Evolutionary conservation across 2,329 filamentous ascomycete genomes (phyloP).

Genomic region (Penicillium digitatum): DNA sequence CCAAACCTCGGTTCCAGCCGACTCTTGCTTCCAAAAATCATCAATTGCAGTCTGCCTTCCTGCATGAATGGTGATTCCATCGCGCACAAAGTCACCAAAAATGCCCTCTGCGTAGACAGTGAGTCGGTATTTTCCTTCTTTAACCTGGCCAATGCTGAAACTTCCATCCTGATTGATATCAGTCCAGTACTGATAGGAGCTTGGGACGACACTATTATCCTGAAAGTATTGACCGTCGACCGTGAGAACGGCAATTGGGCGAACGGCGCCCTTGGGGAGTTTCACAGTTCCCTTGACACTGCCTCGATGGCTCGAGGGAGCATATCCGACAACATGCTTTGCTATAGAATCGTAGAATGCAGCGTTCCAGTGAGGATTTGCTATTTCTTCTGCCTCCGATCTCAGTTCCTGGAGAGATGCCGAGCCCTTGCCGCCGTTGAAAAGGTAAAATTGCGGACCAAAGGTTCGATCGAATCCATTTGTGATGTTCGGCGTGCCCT

Average conservation of each 20-base stretch:
- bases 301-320: slow-evolving; percentile 51
- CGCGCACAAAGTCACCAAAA: slow-evolving; percentile 58
- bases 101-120: slow-evolving; percentile 61
- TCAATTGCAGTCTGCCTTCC: slow-evolving; percentile 39
- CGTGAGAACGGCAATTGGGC: slow-evolving; percentile 55
- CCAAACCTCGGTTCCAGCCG: slow-evolving; percentile 57
- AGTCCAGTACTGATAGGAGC: slow-evolving; percentile 62
- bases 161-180: slow-evolving; percentile 48
- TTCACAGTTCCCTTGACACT: slow-evolving; percentile 50
- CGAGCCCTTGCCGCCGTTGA: slow-evolving; percentile 54
- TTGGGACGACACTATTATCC: slow-evolving; percentile 54
- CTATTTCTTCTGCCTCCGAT: slow-evolving; percentile 53
- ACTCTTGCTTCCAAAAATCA: slow-evolving; percentile 53
- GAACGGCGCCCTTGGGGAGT: slow-evolving; percentile 51
- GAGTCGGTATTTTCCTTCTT: slow-evolving; percentile 57
- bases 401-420: slow-evolving; percentile 49
- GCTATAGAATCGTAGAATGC: slow-evolving; percentile 63
- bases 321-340: slow-evolving; percentile 56
- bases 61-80: slow-evolving; percentile 47
- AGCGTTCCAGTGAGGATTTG: slow-evolving; percentile 52
- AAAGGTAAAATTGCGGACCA: slow-evolving; percentile 61
- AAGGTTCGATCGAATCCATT: slow-evolving; percentile 63
- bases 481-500: slow-evolving; percentile 61
- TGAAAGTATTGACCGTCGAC: slow-evolving; percentile 53
- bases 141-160: slow-evolving; percentile 53